phyloP scores from a whole-genome alignment of 176 grass and related monocot genomes.

The Oryza meridionalis region DNA sequence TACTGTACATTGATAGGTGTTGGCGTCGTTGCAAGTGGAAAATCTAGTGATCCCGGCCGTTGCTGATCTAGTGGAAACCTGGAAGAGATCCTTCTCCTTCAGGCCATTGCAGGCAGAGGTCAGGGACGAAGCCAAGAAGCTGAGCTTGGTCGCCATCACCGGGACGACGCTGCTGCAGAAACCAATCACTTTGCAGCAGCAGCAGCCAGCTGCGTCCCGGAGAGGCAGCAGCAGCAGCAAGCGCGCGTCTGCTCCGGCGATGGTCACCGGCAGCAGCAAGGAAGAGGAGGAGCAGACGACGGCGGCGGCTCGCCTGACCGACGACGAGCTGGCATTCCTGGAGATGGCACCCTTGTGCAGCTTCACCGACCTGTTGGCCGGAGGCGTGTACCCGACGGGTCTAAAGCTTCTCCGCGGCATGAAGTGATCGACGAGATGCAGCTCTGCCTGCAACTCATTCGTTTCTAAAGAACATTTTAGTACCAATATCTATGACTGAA shows the following conservation, averaged over 20 bases:
- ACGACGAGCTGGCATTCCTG: slow-evolving; percentile 53
- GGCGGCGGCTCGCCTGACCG: slow-evolving; percentile 14
- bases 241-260: neutral
- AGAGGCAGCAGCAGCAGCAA: neutral
- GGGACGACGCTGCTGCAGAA: slow-evolving; percentile 66
- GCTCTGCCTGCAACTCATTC: neutral
- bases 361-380: slow-evolving; percentile 46
- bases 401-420: slow-evolving; percentile 12
- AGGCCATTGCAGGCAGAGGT: slow-evolving; percentile 28
- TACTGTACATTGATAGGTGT: slow-evolving; percentile 36
- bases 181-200: slow-evolving; percentile 6
- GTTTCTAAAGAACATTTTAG: neutral
- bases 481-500: too few species aligned
- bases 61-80: slow-evolving; percentile 53
- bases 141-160: slow-evolving; percentile 66
- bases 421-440: neutral
- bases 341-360: slow-evolving; percentile 25
- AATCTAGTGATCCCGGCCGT: slow-evolving; percentile 69
- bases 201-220: neutral
- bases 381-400: slow-evolving; percentile 1
- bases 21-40: slow-evolving; percentile 61
- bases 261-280: neutral
- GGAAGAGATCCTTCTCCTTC: slow-evolving; percentile 78
- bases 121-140: slow-evolving; percentile 51
- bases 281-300: neutral